These are phyloP conservation scores for Sclerotinia sclerotiorum DNA, from an alignment of 2,329 filamentous ascomycete genomes.

Conservation along the genomic window DNA sequence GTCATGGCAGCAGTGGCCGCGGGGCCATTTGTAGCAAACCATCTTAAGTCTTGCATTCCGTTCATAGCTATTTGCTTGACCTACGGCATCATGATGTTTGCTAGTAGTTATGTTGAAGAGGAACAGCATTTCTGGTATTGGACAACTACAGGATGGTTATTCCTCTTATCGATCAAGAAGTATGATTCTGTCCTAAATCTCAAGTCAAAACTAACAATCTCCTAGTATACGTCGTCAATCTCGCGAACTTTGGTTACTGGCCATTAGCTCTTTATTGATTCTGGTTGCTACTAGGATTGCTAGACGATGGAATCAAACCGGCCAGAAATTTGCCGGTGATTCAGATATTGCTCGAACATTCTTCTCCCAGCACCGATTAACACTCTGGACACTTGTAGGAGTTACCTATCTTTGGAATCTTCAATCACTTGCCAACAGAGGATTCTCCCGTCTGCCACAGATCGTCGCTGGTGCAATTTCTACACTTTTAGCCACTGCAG, in stretches of 20 bases:
- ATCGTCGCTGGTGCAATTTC: slow-evolving; percentile 39
- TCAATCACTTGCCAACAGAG: slow-evolving; percentile 31
- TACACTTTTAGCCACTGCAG: slow-evolving; percentile 51
- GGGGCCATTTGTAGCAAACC: slow-evolving; percentile 44
- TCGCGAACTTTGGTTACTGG: slow-evolving; percentile 25
- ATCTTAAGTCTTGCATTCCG: slow-evolving; percentile 42
- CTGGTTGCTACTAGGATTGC: slow-evolving; percentile 64
- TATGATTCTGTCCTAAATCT: slow-evolving; percentile 19
- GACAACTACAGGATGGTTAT: slow-evolving; percentile 70
- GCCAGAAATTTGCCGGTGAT: slow-evolving; percentile 91
- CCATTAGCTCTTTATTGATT: slow-evolving; percentile 45
- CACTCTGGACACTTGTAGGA: slow-evolving; percentile 74
- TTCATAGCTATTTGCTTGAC: slow-evolving; percentile 55
- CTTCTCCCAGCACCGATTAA: slow-evolving; percentile 59
- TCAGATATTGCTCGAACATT: slow-evolving; percentile 79
- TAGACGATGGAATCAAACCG: slow-evolving; percentile 92
- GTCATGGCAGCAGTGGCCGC: slow-evolving; percentile 42
- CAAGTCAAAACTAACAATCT: slow-evolving; percentile 20
- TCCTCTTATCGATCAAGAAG: slow-evolving; percentile 52
- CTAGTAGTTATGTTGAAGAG: slow-evolving; percentile 95
- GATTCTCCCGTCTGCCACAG: slow-evolving; percentile 37
- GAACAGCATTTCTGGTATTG: slow-evolving; percentile 99
- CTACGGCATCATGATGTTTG: slow-evolving; percentile 93
- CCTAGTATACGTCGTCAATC: slow-evolving; percentile 32
- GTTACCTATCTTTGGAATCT: slow-evolving; percentile 62